Conservation (phyloP, 768 basidiomycete species). For the Kwoniella dendrophila region DNA sequence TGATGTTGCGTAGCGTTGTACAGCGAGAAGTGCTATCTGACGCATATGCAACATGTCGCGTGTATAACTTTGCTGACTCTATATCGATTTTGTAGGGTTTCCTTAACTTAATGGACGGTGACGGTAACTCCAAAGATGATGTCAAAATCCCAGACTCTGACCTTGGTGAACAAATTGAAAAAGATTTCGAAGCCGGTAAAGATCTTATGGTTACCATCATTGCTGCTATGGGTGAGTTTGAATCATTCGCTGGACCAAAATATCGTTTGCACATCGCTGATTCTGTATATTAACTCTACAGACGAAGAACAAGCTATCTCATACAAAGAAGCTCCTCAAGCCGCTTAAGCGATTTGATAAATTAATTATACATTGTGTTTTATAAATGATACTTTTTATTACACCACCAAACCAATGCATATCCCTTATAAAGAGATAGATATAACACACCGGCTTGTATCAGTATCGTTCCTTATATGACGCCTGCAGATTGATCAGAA, state of each 20-base stretch:
- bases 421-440: constrained; percentile 6
- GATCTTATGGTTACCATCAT: constrained; percentile 69
- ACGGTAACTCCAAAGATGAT: constrained; percentile 85
- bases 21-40: no score
- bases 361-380: neutral
- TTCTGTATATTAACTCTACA: constrained; percentile 2
- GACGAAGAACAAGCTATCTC: constrained; percentile 86
- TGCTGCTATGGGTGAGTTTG: constrained; percentile 68
- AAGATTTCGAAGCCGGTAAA: constrained; percentile 79
- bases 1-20: no score
- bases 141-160: constrained; percentile 87
- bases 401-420: neutral
- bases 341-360: constrained; percentile 39
- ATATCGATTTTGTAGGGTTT: constrained; percentile 62
- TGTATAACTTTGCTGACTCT: constrained; percentile 15
- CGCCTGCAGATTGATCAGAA: no score
- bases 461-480: no score
- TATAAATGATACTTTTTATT: neutral
- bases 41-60: neutral
- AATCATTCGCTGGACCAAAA: neutral
- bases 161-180: constrained; percentile 70
- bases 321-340: constrained; percentile 84
- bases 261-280: constrained; percentile 8
- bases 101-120: constrained; percentile 87
- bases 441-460: no score